Evolutionary conservation across 2,329 filamentous ascomycete species (phyloP).

Genomic region (Talaromyces sp.): DNA sequence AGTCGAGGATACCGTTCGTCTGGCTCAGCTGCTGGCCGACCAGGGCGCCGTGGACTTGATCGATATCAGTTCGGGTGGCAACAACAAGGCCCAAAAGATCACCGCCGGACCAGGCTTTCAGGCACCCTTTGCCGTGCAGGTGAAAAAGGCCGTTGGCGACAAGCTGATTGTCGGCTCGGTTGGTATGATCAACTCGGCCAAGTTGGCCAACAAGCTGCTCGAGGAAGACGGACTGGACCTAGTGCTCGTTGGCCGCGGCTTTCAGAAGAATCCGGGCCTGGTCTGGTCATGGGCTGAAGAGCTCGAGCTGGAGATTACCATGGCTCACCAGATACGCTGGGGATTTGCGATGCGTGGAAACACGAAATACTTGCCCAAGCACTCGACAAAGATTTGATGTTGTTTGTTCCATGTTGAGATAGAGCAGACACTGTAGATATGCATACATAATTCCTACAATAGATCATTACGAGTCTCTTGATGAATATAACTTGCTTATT

Average conservation of each 20-base stretch:
- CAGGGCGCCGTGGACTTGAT: slow-evolving; percentile 70
- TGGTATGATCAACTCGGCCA: slow-evolving; percentile 65
- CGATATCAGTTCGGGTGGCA: slow-evolving; percentile 74
- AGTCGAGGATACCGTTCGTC: slow-evolving; percentile 55
- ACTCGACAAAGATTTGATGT: not conserved
- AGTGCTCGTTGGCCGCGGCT: slow-evolving; percentile 68
- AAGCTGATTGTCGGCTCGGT: slow-evolving; percentile 68
- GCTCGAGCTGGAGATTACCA: slow-evolving; percentile 23
- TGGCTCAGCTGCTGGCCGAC: slow-evolving; percentile 63
- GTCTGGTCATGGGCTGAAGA: slow-evolving; percentile 54
- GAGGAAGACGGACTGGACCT: slow-evolving; percentile 57
- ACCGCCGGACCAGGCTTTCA: slow-evolving; percentile 62
- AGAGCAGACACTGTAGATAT: not conserved
- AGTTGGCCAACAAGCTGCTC: slow-evolving; percentile 60
- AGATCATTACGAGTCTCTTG: not conserved
- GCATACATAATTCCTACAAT: not conserved
- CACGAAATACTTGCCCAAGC: slow-evolving; percentile 4
- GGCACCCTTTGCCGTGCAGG: slow-evolving; percentile 62
- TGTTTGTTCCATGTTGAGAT: not conserved
- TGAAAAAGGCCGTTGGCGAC: slow-evolving; percentile 69
- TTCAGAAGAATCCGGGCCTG: slow-evolving; percentile 76
- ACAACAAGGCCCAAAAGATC: slow-evolving; percentile 47
- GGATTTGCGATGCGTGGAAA: slow-evolving; percentile 19
- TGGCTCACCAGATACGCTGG: slow-evolving; percentile 28
- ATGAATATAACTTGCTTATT: not conserved